Evolutionary conservation across 1,284 basidiomycete genomes (phyloP).

Genomic region (Cryptococcus floricola): DNA sequence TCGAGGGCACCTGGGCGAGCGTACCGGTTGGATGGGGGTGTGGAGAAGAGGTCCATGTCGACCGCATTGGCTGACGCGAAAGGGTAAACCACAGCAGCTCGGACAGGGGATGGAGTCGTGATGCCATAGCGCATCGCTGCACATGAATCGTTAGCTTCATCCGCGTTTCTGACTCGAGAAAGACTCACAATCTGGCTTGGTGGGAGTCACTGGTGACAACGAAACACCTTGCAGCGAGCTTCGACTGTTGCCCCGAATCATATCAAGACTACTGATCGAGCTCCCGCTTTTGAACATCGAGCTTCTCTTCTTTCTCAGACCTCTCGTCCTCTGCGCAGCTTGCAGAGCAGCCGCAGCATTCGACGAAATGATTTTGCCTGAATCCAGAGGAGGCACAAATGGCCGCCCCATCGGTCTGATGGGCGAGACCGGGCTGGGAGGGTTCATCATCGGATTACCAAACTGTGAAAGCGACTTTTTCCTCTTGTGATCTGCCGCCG

Average conservation of each 20-base stretch:
- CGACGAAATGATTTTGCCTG: too few relatives aligned
- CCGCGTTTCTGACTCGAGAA: too few relatives aligned
- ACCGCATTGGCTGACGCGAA: slow-evolving; percentile 24
- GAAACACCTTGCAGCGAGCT: slow-evolving; percentile 11
- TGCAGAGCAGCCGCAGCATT: slow-evolving; percentile 20
- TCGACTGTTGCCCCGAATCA: slow-evolving; percentile 17
- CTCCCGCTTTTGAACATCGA: slow-evolving; percentile 37
- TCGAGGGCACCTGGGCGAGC: slow-evolving; percentile 1
- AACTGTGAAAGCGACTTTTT: slow-evolving; percentile 8
- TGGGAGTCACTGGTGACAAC: slow-evolving; percentile 37
- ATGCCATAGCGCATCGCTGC: slow-evolving; percentile 23
- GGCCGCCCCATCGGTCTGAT: slow-evolving; percentile 5
- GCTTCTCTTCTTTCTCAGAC: slow-evolving; percentile 46
- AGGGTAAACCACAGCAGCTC: slow-evolving; percentile 26
- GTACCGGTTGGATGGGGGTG: slow-evolving; percentile 10
- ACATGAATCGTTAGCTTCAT: slow-evolving; percentile 2
- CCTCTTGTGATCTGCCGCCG: slow-evolving; percentile 12
- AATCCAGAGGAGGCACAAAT: neutral
- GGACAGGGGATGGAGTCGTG: slow-evolving; percentile 35
- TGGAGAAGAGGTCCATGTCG: slow-evolving; percentile 9
- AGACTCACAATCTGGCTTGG: slow-evolving; percentile 30
- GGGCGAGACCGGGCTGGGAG: slow-evolving; percentile 19
- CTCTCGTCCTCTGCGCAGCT: slow-evolving; percentile 27
- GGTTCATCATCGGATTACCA: neutral
- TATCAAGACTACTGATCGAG: slow-evolving; percentile 35